A percentile compares a stretch with the other conserved stretches of the same genome.
Conservation (phyloP, 2,329 filamentous ascomycete species). For the Aspergillus latus region DNA sequence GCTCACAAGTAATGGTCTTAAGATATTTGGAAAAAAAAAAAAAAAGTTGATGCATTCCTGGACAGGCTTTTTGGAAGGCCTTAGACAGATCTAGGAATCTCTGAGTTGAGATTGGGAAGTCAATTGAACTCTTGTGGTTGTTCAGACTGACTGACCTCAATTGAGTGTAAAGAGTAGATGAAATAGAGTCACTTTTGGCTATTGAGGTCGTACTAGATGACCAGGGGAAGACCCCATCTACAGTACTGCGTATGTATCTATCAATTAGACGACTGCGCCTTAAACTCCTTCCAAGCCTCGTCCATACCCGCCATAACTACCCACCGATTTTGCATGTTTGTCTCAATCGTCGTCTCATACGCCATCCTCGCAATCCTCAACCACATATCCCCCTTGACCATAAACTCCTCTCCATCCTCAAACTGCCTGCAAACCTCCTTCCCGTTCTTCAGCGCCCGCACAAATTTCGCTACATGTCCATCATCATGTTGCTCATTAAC, state of each 20-base stretch:
- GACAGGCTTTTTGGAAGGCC: no score
- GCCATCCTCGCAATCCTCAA: constrained; percentile 11
- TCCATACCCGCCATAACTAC: constrained; percentile 10
- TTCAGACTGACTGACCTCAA: no score
- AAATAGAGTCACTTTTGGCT: no score
- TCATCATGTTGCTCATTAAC: constrained; percentile 13
- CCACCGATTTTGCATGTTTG: neutral
- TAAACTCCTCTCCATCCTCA: constrained; percentile 2
- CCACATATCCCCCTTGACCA: constrained; percentile 12
- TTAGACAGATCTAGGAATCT: no score
- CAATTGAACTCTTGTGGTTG: no score
- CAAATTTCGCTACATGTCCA: constrained; percentile 14
- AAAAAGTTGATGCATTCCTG: no score
- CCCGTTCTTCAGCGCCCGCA: constrained; percentile 11
- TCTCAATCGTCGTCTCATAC: constrained; percentile 5
- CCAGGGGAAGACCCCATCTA: no score
- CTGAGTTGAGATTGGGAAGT: no score
- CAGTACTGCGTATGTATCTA: neutral
- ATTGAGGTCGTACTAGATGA: no score
- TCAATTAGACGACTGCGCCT: neutral
- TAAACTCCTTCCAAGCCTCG: neutral
- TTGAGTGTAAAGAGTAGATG: no score
- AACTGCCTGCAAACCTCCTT: constrained; percentile 8
- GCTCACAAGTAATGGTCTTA: no score
- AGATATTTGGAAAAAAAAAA: no score